Conservation (phyloP, 176 grass and related monocot species). For the Stipa capillata region DNA sequence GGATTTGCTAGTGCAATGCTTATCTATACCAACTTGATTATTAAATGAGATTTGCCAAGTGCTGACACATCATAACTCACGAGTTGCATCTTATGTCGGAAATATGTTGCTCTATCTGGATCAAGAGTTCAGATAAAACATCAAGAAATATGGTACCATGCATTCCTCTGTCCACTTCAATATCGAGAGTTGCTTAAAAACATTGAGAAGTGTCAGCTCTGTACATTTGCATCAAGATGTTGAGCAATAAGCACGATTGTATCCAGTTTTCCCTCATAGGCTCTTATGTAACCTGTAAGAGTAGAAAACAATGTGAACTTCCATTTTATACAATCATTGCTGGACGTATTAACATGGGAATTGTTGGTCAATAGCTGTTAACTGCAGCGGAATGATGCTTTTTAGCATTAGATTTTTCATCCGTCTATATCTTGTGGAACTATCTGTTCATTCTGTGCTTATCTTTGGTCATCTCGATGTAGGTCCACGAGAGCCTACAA, state of each 20-base stretch:
- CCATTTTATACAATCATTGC: neutral
- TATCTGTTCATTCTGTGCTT: neutral
- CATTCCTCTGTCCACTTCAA: neutral
- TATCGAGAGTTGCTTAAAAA: neutral
- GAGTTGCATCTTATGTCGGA: neutral
- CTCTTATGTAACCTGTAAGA: neutral
- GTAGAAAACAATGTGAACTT: neutral
- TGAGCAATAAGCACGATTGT: neutral
- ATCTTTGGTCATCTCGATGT: neutral
- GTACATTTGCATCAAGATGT: neutral
- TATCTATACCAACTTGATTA: neutral
- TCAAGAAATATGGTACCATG: no score
- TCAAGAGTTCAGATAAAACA: neutral
- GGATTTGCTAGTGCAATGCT: neutral
- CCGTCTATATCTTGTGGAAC: neutral
- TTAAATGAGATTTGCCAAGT: neutral
- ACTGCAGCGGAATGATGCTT: neutral
- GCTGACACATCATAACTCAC: neutral
- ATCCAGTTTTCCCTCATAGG: neutral
- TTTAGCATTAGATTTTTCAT: neutral
- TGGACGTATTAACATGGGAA: neutral
- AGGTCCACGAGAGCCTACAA: constrained; percentile 98
- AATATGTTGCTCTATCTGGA: neutral
- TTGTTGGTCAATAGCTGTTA: neutral
- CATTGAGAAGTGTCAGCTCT: neutral